Evolutionary conservation across 305 asterid genomes (phyloP).

Genomic region (Ilex paraguariensis): DNA sequence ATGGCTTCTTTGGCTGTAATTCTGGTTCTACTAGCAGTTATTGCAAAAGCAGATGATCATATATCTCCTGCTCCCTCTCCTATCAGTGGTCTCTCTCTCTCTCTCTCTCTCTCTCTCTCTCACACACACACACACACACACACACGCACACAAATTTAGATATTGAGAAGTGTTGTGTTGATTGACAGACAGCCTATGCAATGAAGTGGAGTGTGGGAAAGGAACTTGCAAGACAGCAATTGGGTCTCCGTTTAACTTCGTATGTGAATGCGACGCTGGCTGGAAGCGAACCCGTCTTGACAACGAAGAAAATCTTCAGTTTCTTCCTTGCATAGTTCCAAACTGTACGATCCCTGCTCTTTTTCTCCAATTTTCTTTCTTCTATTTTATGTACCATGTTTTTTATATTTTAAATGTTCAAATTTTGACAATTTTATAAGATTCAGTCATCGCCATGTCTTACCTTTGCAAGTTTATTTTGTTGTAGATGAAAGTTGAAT

Average conservation of each 20-base stretch:
- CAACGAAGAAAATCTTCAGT: conserved; percentile 27
- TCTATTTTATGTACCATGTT: neutral
- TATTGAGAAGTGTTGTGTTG: neutral
- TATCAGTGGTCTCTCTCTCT: conserved; percentile 25
- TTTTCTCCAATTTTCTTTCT: neutral
- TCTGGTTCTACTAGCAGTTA: conserved; percentile 30
- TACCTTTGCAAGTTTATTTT: neutral
- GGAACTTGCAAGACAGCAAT: conserved; percentile 36
- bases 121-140: too few relatives aligned
- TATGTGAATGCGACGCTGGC: conserved; percentile 50
- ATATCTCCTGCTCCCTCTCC: conserved; percentile 34
- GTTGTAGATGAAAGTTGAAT: neutral
- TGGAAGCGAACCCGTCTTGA: conserved; percentile 64
- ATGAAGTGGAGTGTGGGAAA: conserved; percentile 24
- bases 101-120: neutral
- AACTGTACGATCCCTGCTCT: conserved; percentile 27
- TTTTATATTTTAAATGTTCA: too few relatives aligned
- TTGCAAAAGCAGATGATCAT: conserved; percentile 29
- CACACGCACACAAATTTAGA: too few relatives aligned
- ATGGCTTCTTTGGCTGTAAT: conserved; percentile 18
- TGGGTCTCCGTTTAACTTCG: conserved; percentile 45
- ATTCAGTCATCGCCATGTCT: neutral
- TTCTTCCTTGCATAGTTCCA: conserved; percentile 67
- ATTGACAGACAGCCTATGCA: conserved; percentile 40
- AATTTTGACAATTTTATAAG: too few relatives aligned